phyloP scores from a whole-genome alignment of 495 filamentous ascomycete species.

The Niebla homalea region DNA sequence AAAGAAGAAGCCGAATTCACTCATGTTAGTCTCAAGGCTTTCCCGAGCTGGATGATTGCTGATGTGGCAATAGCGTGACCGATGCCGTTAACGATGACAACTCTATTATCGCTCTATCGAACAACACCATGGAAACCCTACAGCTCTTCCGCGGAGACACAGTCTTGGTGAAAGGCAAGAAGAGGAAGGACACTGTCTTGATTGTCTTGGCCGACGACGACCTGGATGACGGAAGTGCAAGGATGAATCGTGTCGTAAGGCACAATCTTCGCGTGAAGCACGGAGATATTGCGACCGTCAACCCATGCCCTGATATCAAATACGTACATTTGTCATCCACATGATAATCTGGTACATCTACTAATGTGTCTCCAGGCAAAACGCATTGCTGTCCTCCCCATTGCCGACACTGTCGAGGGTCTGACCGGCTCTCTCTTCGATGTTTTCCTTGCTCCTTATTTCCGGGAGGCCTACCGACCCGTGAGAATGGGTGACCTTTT shows the following conservation, averaged over 20 bases:
- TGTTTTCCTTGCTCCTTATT: slow-evolving; percentile 98
- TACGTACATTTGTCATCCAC: slow-evolving; percentile 52
- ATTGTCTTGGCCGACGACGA: slow-evolving; percentile 97
- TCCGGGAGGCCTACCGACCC: slow-evolving; percentile 95
- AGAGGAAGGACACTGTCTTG: slow-evolving; percentile 96
- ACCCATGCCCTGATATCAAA: slow-evolving; percentile 99
- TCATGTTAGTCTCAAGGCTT: slow-evolving; percentile 55
- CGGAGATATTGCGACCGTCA: slow-evolving; percentile 90
- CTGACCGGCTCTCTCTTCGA: slow-evolving; percentile 96
- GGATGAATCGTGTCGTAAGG: slow-evolving; percentile 94
- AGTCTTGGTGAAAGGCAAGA: slow-evolving; percentile 96
- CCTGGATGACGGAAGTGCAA: slow-evolving; percentile 88
- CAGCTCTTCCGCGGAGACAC: slow-evolving; percentile 98
- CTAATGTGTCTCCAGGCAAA: slow-evolving; percentile 56
- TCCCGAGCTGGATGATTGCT: slow-evolving; percentile 18
- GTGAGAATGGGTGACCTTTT: slow-evolving; percentile 95
- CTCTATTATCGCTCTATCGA: slow-evolving; percentile 95
- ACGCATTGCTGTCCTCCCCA: slow-evolving; percentile 95
- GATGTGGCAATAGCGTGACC: slow-evolving; percentile 58
- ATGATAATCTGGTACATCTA: slow-evolving; percentile 5
- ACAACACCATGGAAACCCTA: slow-evolving; percentile 97
- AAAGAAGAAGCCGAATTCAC: slow-evolving; percentile 99
- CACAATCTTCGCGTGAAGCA: slow-evolving; percentile 98
- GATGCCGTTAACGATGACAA: slow-evolving; percentile 99
- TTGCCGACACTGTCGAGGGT: slow-evolving; percentile 95